Percentiles rank a stretch among this genome's conserved stretches.
phyloP scores from a whole-genome alignment of 2,329 filamentous ascomycete species.

The Apiospora saccharicola region DNA sequence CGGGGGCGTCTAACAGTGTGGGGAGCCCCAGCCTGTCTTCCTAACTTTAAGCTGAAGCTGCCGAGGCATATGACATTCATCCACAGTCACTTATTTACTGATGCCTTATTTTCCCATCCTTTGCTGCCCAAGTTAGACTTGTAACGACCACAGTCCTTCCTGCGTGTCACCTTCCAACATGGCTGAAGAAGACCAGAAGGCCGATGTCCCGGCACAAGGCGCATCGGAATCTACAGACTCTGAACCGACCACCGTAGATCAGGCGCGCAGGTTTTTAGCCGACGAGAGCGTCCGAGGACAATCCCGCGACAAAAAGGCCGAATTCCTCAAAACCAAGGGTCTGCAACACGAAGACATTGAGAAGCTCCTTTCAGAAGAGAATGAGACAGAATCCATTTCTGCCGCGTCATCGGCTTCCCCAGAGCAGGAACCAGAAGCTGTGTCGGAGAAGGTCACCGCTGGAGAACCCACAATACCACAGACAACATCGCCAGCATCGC shows the following conservation, averaged over 20 bases:
- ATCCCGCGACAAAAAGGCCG: constrained; percentile 73
- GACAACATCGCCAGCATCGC: constrained; percentile 20
- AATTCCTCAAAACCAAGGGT: constrained; percentile 81
- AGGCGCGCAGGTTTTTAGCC: constrained; percentile 78
- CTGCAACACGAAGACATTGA: constrained; percentile 73
- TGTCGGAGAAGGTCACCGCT: neutral
- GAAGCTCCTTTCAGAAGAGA: constrained; percentile 57
- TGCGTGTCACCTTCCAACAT: neutral
- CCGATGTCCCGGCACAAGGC: neutral
- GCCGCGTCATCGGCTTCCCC: neutral
- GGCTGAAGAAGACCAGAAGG: constrained; percentile 7
- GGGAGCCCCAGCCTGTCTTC: neutral
- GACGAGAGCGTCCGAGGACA: constrained; percentile 76
- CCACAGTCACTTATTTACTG: neutral
- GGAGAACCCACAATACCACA: constrained; percentile 5
- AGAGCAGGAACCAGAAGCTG: constrained; percentile 4
- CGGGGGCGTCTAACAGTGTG: constrained; percentile 8
- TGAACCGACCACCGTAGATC: constrained; percentile 46
- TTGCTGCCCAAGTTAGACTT: neutral
- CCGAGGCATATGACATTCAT: constrained; percentile 21
- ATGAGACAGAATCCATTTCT: neutral
- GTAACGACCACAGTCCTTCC: neutral
- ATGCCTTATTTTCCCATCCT: neutral
- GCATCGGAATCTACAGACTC: neutral
- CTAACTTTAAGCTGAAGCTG: constrained; percentile 6